These are phyloP conservation scores for Rubroshorea leprosula DNA, from an alignment of 345 rosid genomes.

Conservation along the genomic window DNA sequence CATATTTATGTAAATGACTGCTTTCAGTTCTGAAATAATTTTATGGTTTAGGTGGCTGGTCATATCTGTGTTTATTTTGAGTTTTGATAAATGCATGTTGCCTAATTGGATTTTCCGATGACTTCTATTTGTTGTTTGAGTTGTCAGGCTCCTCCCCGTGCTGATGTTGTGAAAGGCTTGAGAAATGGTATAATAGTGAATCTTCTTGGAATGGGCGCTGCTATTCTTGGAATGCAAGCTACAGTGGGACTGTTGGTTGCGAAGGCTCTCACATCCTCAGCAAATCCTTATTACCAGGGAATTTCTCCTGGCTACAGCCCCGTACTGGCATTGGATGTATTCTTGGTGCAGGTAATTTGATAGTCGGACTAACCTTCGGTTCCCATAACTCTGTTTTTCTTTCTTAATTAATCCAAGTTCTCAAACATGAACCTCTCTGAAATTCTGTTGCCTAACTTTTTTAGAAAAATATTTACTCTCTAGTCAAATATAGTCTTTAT, in stretches of 20 bases:
- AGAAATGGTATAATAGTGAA: constrained; percentile 78
- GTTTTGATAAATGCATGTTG: background rate
- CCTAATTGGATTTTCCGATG: background rate
- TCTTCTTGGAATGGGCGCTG: constrained; percentile 90
- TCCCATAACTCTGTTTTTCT: too few species aligned
- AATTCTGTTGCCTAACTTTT: too few species aligned
- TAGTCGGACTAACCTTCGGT: too few species aligned
- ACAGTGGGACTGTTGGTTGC: constrained; percentile 83
- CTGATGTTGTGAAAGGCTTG: constrained; percentile 88
- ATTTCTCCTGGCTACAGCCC: constrained; percentile 76
- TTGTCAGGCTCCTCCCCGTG: constrained; percentile 92
- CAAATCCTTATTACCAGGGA: constrained; percentile 83
- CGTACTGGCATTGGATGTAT: constrained; percentile 88
- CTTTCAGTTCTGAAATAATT: constrained; percentile 1
- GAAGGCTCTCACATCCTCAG: constrained; percentile 89
- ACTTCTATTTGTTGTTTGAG: constrained; percentile 3
- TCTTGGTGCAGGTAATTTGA: constrained; percentile 81
- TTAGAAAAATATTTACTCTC: too few species aligned
- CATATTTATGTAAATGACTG: background rate
- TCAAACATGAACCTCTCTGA: background rate
- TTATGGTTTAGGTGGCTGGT: background rate
- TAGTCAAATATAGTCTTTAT: too few species aligned
- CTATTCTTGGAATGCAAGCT: constrained; percentile 95
- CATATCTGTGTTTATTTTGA: background rate
- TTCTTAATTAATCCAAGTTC: background rate